These are phyloP conservation scores for Neofusicoccum cordaticola DNA, from an alignment of 2,329 filamentous ascomycete genomes.

Conservation along the genomic window DNA sequence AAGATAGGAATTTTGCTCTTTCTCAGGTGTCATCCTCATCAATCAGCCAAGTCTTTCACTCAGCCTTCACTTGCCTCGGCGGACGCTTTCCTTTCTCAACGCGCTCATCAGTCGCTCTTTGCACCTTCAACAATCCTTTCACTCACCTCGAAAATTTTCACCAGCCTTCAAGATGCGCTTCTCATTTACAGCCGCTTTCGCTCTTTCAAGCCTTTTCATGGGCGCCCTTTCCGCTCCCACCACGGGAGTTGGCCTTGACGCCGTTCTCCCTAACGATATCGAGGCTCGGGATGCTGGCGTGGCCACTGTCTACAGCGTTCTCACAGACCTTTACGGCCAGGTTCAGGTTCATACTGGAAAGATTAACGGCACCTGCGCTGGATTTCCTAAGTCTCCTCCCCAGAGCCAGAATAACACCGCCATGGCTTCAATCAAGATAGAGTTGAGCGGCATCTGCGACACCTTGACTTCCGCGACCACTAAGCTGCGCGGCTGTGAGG, in stretches of 20 bases:
- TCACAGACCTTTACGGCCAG: background rate
- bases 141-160: background rate
- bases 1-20: too few relatives aligned
- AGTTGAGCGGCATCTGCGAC: conserved; percentile 1
- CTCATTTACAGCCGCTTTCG: background rate
- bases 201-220: conserved; percentile 12
- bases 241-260: background rate
- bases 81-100: background rate
- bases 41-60: too few relatives aligned
- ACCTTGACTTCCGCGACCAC: background rate
- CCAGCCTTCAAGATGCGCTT: background rate
- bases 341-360: conserved; percentile 4
- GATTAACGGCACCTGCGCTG: conserved; percentile 11
- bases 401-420: background rate
- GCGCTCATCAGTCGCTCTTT: too few relatives aligned
- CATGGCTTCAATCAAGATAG: conserved; percentile 6
- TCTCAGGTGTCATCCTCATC: too few relatives aligned
- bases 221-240: conserved; percentile 14
- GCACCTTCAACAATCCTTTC: background rate
- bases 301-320: background rate
- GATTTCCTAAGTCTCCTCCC: background rate
- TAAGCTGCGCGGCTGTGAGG: background rate
- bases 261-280: background rate
- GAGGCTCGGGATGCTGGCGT: background rate
- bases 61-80: background rate